These are phyloP conservation scores for Dentipellis sp. DNA, from an alignment of 768 basidiomycete genomes.

Conservation along the genomic window DNA sequence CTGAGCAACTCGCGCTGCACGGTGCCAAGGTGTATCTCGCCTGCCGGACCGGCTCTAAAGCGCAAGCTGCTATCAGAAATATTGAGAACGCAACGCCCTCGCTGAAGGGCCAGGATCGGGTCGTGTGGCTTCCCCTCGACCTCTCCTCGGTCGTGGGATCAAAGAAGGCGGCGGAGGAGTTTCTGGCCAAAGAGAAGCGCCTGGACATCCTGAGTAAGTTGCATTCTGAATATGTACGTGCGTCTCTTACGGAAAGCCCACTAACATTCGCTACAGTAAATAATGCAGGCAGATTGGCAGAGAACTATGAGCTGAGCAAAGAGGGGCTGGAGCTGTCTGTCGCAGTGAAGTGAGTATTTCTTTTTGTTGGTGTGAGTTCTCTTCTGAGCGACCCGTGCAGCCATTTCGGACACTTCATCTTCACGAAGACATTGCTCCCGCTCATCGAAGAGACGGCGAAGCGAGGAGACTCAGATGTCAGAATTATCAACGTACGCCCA, in stretches of 20 bases:
- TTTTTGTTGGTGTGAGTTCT: too few species aligned
- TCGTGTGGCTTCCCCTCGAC: conserved; percentile 44
- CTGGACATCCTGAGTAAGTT: conserved; percentile 46
- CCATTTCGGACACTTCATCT: conserved; percentile 20
- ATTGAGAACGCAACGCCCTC: conserved; percentile 9
- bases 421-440: conserved; percentile 23
- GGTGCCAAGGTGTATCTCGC: conserved; percentile 20
- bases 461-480: conserved; percentile 21
- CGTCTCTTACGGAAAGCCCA: background rate
- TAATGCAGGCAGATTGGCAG: conserved; percentile 33
- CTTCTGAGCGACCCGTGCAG: conserved; percentile 6
- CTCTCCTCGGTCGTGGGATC: conserved; percentile 37
- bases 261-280: conserved; percentile 29
- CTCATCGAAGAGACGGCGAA: conserved; percentile 20
- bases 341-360: conserved; percentile 31
- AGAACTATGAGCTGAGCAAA: conserved; percentile 6
- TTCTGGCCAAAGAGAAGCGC: conserved; percentile 39
- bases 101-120: conserved; percentile 14
- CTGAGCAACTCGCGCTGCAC: conserved; percentile 37
- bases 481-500: conserved; percentile 21
- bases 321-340: conserved; percentile 28
- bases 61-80: conserved; percentile 10
- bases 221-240: background rate
- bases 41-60: conserved; percentile 7
- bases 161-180: conserved; percentile 37